Evolutionary conservation across 2,329 filamentous ascomycete species (phyloP).

Genomic region (Calonectria montana): DNA sequence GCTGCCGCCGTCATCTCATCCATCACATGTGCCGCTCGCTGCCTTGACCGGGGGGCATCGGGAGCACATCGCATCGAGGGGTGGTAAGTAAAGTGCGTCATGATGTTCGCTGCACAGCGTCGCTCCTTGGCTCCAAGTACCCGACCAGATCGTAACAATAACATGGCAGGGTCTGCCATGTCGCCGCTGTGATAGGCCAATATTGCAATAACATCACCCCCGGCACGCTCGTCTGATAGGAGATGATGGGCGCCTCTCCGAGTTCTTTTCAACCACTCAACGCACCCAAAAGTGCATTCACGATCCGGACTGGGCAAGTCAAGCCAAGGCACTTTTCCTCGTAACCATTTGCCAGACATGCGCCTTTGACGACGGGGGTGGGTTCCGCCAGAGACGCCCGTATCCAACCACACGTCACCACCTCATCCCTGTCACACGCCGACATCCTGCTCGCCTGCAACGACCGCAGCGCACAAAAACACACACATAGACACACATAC

Average conservation of each 20-base stretch:
- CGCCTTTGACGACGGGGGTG: not conserved
- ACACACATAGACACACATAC: not conserved
- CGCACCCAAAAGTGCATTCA: not conserved
- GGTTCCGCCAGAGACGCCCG: not conserved
- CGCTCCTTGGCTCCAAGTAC: not conserved
- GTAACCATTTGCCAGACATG: conserved; percentile 8
- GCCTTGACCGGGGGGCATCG: conserved; percentile 4
- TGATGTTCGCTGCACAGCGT: conserved; percentile 10
- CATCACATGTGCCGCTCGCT: conserved; percentile 11
- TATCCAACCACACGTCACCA: conserved; percentile 17
- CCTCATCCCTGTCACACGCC: not conserved
- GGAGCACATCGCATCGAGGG: conserved; percentile 6
- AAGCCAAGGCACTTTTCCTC: conserved; percentile 1
- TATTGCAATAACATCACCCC: not conserved
- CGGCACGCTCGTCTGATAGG: conserved; percentile 12
- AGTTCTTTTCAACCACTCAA: conserved; percentile 12
- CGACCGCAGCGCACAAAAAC: not conserved
- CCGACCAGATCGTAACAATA: not conserved
- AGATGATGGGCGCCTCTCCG: not conserved
- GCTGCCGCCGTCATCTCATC: conserved; percentile 8
- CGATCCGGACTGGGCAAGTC: conserved; percentile 9
- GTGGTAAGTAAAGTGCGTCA: conserved; percentile 12
- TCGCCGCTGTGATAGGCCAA: not conserved
- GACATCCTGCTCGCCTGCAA: not conserved
- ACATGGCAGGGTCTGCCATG: not conserved